Evolutionary conservation across 1,139 yeast species (phyloP).

Genomic region (Yamadazyma siamensis): DNA sequence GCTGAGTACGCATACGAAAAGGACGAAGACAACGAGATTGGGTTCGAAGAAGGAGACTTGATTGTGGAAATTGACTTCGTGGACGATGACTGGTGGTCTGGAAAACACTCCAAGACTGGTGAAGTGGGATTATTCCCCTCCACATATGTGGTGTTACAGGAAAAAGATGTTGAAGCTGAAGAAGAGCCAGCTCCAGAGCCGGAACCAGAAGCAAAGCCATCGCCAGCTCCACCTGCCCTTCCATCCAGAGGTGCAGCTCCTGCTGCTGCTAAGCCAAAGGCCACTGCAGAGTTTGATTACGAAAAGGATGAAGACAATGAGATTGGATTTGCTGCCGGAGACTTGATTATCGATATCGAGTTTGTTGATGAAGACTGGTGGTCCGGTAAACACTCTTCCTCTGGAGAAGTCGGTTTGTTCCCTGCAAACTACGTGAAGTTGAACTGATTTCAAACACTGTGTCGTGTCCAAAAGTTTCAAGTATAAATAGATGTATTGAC

Average conservation of each 20-base stretch:
- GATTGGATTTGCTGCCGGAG: slow-evolving; percentile 79
- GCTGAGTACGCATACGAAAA: slow-evolving; percentile 69
- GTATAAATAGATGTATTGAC: not conserved
- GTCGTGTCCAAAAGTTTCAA: no score
- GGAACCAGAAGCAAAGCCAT: slow-evolving; percentile 16
- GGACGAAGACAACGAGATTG: slow-evolving; percentile 74
- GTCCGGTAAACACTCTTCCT: slow-evolving; percentile 65
- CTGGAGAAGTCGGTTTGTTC: slow-evolving; percentile 81
- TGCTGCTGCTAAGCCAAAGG: slow-evolving; percentile 40
- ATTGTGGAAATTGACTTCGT: slow-evolving; percentile 64
- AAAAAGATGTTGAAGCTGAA: slow-evolving; percentile 9
- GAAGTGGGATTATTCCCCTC: slow-evolving; percentile 72
- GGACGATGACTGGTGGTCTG: slow-evolving; percentile 85
- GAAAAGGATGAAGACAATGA: slow-evolving; percentile 92
- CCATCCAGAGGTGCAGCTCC: slow-evolving; percentile 20
- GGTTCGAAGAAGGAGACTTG: slow-evolving; percentile 61
- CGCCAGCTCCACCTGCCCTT: slow-evolving; percentile 18
- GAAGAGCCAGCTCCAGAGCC: slow-evolving; percentile 12
- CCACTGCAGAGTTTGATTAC: slow-evolving; percentile 80
- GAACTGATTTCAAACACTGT: no score
- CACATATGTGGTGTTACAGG: slow-evolving; percentile 55
- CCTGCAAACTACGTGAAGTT: slow-evolving; percentile 81
- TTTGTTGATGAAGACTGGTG: slow-evolving; percentile 97
- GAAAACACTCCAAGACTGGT: slow-evolving; percentile 57
- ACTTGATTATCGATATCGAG: slow-evolving; percentile 73